Percentiles rank a stretch among this genome's conserved stretches.
Evolutionary conservation across 192 early-diverging fungal species (phyloP).

Genomic region (Rhizoclosmatium sp.): DNA sequence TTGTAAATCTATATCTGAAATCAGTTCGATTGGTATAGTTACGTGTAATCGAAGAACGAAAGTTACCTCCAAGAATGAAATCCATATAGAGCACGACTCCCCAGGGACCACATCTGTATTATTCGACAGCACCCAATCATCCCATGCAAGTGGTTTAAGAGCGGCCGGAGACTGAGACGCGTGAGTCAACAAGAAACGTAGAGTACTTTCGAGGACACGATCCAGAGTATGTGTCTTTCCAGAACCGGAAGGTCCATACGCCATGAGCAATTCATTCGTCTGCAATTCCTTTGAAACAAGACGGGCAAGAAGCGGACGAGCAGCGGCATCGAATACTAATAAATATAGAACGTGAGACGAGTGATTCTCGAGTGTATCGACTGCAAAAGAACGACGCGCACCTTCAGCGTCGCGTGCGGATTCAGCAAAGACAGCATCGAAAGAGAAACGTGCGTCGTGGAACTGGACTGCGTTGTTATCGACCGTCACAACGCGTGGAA

Average conservation of each 20-base stretch:
- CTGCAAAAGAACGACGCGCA: neutral
- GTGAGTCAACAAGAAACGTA: slow-evolving; percentile 13
- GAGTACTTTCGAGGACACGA: slow-evolving; percentile 14
- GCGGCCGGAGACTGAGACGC: neutral
- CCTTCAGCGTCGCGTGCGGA: slow-evolving; percentile 19
- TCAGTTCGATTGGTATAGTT: neutral
- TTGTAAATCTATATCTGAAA: slow-evolving; percentile 8
- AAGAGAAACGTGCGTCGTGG: slow-evolving; percentile 9
- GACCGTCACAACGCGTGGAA: slow-evolving; percentile 11
- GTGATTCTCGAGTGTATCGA: neutral
- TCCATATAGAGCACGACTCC: slow-evolving; percentile 21
- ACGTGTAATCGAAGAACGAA: neutral
- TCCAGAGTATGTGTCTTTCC: slow-evolving; percentile 37
- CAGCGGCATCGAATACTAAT: slow-evolving; percentile 24
- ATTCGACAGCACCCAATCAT: neutral
- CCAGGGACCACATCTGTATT: neutral
- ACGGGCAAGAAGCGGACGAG: slow-evolving; percentile 31
- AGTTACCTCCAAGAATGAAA: slow-evolving; percentile 30
- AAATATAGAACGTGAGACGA: neutral
- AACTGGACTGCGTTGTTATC: neutral
- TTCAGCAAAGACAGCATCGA: slow-evolving; percentile 39
- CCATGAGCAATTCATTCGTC: slow-evolving; percentile 33
- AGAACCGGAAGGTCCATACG: slow-evolving; percentile 37
- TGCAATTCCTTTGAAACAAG: neutral
- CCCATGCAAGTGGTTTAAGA: slow-evolving; percentile 1